Evolutionary conservation across 768 basidiomycete genomes (phyloP), one percentile per base, ranked within the genome.

Genomic region (Mycena floridula): DNA sequence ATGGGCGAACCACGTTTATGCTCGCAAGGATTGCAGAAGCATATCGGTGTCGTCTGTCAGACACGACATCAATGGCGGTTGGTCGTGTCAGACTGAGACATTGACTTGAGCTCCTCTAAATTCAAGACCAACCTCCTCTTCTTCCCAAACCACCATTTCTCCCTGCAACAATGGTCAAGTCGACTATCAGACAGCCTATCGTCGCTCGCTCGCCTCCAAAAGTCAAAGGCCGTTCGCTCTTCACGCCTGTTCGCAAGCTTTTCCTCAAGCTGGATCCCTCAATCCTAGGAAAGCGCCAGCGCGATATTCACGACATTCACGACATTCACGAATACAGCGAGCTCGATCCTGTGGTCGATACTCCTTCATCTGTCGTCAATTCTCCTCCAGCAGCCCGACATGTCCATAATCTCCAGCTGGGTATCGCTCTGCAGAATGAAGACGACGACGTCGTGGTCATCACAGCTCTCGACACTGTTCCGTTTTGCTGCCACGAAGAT

Each of bases 401-500:
- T 30, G 42, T 26, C 21, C 27, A 36, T 11, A 13, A 22, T 11
- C 8, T 37, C 25, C 18, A 40, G 23, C 37, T 40, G 15, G 64
- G 74, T 43, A 61, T 85, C 30, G 79, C 82, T 1, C 62, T 87
- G 11, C 81, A 85, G 54, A 76, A 77, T 45, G 76, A 81, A 46
- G 72, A 74, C 23, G 54, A 59, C 13, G 74, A 79, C 50, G 77
- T 75, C 7, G 64, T 86, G 32, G 68, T 85, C 28, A 76, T 86
- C 57, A 85, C 80, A 0, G 70, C 82, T 5, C 67, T 87, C 11
- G 64, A 71, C 32, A 60, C 59, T 20, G 64, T 74, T 8, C 83
- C 83, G 0, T 88, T 86, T 62, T 82, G 81, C 61, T 85, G 82
- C 59, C 82, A 88, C 55, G 81, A 83, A 47, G 83, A 88, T 51